Evolutionary conservation across 306 rosid species (phyloP).

Genomic region (Glycine tomentella): DNA sequence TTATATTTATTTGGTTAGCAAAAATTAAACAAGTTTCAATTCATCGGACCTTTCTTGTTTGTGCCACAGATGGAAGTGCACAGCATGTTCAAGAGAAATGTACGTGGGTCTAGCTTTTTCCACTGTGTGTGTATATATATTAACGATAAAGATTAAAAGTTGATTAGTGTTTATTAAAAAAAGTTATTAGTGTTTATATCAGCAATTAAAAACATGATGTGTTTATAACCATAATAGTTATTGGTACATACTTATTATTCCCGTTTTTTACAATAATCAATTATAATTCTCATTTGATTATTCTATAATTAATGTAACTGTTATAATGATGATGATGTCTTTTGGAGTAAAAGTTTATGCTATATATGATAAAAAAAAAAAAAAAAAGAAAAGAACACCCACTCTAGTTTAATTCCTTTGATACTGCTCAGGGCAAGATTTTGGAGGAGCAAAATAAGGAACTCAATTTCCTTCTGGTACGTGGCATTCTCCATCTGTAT

Average conservation of each 20-base stretch:
- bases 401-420: constrained; percentile 26
- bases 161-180: not conserved
- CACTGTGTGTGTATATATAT: too few species aligned
- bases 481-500: not conserved
- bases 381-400: not conserved
- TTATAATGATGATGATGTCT: not conserved
- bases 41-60: constrained; percentile 23
- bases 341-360: not conserved
- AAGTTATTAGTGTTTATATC: not conserved
- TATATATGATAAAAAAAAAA: too few species aligned
- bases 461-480: constrained; percentile 76
- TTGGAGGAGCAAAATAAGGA: constrained; percentile 75
- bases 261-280: not conserved
- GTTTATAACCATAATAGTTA: too few species aligned
- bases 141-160: not conserved
- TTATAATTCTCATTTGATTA: not conserved
- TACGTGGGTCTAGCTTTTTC: constrained; percentile 46
- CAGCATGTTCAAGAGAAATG: constrained; percentile 63
- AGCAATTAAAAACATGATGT: too few species aligned
- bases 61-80: constrained; percentile 63
- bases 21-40: constrained; percentile 11
- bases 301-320: not conserved
- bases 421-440: constrained; percentile 54
- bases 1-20: not conserved
- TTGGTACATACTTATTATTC: too few species aligned